phyloP scores from a whole-genome alignment of 352 stramenopile genomes.

The Phytophthora podocarpi region DNA sequence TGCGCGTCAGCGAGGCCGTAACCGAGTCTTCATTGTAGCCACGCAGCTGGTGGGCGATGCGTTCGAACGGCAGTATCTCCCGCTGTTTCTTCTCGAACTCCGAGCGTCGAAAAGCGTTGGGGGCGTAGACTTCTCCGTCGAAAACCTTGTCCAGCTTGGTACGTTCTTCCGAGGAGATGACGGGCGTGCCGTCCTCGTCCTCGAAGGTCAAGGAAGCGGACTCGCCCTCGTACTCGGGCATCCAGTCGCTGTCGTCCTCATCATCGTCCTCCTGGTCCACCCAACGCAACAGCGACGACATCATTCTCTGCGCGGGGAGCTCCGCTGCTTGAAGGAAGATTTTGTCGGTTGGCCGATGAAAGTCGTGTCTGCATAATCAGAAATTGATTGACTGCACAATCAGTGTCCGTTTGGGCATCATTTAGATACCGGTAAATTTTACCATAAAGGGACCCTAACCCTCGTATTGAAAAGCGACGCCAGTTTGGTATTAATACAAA shows the following conservation, averaged over 20 bases:
- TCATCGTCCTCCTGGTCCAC: conserved; percentile 36
- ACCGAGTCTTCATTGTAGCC: conserved; percentile 46
- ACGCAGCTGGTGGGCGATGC: conserved; percentile 72
- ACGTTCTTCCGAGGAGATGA: conserved; percentile 58
- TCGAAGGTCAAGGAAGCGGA: conserved; percentile 31
- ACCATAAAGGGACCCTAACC: too few species aligned
- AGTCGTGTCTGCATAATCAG: too few species aligned
- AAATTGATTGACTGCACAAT: too few species aligned
- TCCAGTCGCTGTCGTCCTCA: conserved; percentile 35
- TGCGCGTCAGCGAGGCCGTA: conserved; percentile 10
- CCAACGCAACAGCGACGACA: too few species aligned
- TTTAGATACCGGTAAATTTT: too few species aligned
- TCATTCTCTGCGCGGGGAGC: too few species aligned
- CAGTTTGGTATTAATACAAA: too few species aligned
- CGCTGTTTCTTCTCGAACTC: conserved; percentile 63
- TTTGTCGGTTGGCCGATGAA: too few species aligned
- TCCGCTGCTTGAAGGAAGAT: too few species aligned
- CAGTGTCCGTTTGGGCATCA: too few species aligned
- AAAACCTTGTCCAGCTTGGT: conserved; percentile 71
- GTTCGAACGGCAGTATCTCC: conserved; percentile 47
- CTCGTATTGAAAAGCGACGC: too few species aligned
- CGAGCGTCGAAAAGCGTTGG: conserved; percentile 67
- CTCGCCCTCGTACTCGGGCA: conserved; percentile 30
- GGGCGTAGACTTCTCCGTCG: conserved; percentile 58
- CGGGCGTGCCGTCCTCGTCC: conserved; percentile 33